phyloP scores from a whole-genome alignment of 148 eudicot species.

The Vaccinium darrowii region DNA sequence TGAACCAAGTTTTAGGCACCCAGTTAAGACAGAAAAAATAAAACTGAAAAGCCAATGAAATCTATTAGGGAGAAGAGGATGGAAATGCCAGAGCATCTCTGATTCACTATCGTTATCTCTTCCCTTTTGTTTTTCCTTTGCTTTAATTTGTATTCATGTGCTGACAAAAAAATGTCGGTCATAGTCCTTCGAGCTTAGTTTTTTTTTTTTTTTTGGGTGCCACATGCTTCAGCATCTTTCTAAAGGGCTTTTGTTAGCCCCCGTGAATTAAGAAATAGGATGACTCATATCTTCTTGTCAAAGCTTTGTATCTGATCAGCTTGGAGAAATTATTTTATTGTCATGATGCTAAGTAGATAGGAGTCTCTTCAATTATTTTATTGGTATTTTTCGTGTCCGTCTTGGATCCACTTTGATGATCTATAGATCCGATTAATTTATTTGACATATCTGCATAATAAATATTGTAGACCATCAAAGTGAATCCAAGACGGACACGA shows the following conservation, averaged over 20 bases:
- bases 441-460: no score
- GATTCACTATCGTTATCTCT: background rate
- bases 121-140: background rate
- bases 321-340: background rate
- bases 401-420: background rate
- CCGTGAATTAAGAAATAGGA: background rate
- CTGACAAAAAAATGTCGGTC: background rate
- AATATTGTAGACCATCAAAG: background rate
- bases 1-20: background rate
- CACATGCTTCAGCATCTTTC: conserved; percentile 2
- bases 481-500: background rate
- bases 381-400: background rate
- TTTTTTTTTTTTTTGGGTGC: background rate
- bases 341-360: background rate
- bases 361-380: background rate
- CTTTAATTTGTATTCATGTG: background rate
- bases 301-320: background rate
- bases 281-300: background rate
- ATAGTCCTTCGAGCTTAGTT: background rate
- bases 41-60: background rate
- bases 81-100: background rate
- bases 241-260: background rate
- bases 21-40: background rate
- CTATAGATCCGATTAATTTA: no score
- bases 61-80: background rate